Base-by-base conservation (phyloP, 2,329 filamentous ascomycete genomes). In the Neoarthrinium moseri region DNA sequence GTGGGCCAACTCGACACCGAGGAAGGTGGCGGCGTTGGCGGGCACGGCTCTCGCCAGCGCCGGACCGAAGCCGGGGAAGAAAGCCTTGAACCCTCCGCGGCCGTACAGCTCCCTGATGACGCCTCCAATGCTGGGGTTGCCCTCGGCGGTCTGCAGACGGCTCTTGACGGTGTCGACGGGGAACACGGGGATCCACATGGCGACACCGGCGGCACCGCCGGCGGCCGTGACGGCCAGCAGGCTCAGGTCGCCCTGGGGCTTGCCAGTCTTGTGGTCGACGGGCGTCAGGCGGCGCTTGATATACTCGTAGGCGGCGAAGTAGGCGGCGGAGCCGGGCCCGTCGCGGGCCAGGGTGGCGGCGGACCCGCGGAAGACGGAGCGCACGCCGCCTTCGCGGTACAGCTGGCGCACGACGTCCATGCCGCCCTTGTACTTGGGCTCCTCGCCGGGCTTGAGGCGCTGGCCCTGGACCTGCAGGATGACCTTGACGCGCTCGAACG, bases 151-250 rank as follows among this genome's bases (percentile, higher is more conserved):
- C 77, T 99, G 94, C 64, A 99, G 72, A 29, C 91, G 78, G 53
- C 86, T 91, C 81, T 99, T 99, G 72, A 99, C 85, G 0, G 94
- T 99, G 63, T 99, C 94, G 53, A 99, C 80, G 18, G 94, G 94
- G 80, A 99, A 99, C 33, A 99, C 91, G 44, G 94, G 91, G 56
- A 96, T 94, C 94, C 94, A 99, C 94, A 99, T 99, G 52, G 94
- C 94, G 21, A 99, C 82, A 62, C 94, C 94, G 0, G 94, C 94
- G 4, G 86, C 88, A 52, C 89, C 94, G 58, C 94, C 94, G 2
- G 94, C 94, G 22, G 83, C 80, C 58, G 91, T 89, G 47, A 99
- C 80, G 10, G 94, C 94, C 2, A 81, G 73, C 52, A 99, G 74
- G 59, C 87, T 92, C 47, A 97, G 71, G 57, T 94, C 76, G 33